Percentiles rank a stretch among this genome's conserved stretches.
These are phyloP conservation scores for Apostasia ramifera DNA, from an alignment of 106 monocot species.

Conservation along the genomic window DNA sequence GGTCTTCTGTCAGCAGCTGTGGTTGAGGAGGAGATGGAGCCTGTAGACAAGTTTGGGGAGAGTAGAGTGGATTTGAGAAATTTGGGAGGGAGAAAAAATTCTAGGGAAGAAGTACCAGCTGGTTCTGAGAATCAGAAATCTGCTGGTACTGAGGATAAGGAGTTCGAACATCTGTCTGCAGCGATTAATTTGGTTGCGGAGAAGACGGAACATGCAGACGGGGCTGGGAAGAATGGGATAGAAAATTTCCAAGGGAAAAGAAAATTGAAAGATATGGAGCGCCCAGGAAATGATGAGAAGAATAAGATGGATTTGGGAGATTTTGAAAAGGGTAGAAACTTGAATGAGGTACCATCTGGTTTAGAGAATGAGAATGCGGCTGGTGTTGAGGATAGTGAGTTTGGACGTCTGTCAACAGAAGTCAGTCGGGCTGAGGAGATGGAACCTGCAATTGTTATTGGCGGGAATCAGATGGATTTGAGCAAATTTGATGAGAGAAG, in stretches of 20 bases:
- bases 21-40: neutral
- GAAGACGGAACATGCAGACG: no score
- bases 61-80: neutral
- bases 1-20: no score
- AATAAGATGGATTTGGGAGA: neutral
- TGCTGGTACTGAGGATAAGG: neutral
- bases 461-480: neutral
- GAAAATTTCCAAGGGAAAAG: no score
- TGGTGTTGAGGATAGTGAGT: neutral
- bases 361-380: neutral
- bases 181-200: no score
- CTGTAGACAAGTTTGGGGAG: neutral
- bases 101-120: neutral
- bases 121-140: neutral
- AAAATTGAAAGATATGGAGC: no score
- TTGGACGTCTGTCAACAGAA: neutral
- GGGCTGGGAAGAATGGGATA: no score
- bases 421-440: no score
- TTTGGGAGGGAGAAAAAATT: neutral
- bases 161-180: neutral
- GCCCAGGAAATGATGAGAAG: neutral
- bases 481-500: neutral
- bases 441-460: no score
- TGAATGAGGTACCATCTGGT: neutral
- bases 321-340: neutral